phyloP scores from a whole-genome alignment of 257 asterid species.

The Salvia splendens region DNA sequence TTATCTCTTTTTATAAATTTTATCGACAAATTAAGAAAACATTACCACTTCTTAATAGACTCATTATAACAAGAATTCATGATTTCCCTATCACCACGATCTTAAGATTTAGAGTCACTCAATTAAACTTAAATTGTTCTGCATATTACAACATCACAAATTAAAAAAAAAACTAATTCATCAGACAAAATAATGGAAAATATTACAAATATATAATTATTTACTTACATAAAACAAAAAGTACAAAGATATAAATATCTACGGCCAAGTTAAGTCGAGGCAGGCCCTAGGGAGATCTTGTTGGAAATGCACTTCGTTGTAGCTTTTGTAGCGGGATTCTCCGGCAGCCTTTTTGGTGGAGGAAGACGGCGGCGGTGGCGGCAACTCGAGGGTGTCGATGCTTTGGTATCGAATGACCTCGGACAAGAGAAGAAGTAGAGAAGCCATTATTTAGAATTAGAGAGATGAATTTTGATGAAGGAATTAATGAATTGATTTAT shows the following conservation, averaged over 20 bases:
- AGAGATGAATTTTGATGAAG: not conserved
- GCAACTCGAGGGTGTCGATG: constrained; percentile 12
- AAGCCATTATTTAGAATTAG: constrained; percentile 26
- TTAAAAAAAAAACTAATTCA: too few relatives aligned
- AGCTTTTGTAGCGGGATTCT: not conserved
- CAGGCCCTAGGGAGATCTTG: constrained; percentile 34
- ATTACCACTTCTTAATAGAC: too few relatives aligned
- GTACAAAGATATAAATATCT: not conserved
- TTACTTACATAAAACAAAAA: too few relatives aligned
- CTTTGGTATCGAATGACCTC: constrained; percentile 28
- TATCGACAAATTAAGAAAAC: too few relatives aligned
- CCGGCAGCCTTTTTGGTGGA: constrained; percentile 5
- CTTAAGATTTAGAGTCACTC: not conserved
- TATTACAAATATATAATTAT: not conserved
- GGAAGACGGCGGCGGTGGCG: constrained; percentile 13
- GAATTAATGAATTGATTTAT: not conserved
- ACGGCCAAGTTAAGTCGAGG: constrained; percentile 33
- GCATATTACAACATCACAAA: not conserved
- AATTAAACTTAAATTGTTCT: too few relatives aligned
- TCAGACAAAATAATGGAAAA: not conserved
- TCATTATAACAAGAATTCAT: too few relatives aligned
- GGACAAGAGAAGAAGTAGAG: constrained; percentile 35
- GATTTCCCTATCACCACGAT: too few relatives aligned
- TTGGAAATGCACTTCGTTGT: constrained; percentile 8
- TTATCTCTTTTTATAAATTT: too few relatives aligned